Evolutionary conservation across 768 basidiomycete genomes (phyloP), one percentile per base, ranked within the genome.

Genomic region (Lactifluus piperatus): DNA sequence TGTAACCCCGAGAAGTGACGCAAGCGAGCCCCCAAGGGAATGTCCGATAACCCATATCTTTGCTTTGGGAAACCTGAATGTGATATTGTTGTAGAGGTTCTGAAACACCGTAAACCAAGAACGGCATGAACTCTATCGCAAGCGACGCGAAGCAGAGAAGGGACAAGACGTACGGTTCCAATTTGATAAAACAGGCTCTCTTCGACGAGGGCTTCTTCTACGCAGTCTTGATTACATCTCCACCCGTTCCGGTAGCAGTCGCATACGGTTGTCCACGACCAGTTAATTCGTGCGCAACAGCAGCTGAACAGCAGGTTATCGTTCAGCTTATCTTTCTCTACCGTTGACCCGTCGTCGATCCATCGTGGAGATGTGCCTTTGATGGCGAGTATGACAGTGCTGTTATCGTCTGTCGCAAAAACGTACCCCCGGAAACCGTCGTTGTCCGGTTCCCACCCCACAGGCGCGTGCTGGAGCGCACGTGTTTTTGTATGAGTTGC

Each of bases 261-360:
- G 69, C 95, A 98, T 1, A 97, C 95, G 0, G 95, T 79, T 20
- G 80, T 83, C 95, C 95, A 98, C 0, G 90, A 90, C 54, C 92
- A 90, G 27, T 88, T 91, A 18, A 97, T 90, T 7, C 90, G 80
- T 1, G 93, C 94, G 67, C 95, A 98, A 71, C 95, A 98, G 71
- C 95, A 98, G 3, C 91, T 88, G 74, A 95, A 95, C 37, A 98
- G 73, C 16, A 94, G 74, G 68, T 95, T 98, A 67, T 97, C 94
- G 72, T 98, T 98, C 60, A 86, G 72, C 74, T 93, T 95, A 76
- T 98, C 95, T 71, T 88, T 97, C 68, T 77, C 79, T 37, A 81
- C 79, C 11, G 94, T 97, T 11, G 89, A 85, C 7, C 93, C 92
- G 3, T 90, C 88, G 14, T 82, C 83, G 8, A 88, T 77, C 66